A percentile compares a stretch with the other conserved stretches of the same genome.
These are phyloP conservation scores for Apiospora saccharicola DNA, from an alignment of 2,329 filamentous ascomycete species.

Conservation along the genomic window DNA sequence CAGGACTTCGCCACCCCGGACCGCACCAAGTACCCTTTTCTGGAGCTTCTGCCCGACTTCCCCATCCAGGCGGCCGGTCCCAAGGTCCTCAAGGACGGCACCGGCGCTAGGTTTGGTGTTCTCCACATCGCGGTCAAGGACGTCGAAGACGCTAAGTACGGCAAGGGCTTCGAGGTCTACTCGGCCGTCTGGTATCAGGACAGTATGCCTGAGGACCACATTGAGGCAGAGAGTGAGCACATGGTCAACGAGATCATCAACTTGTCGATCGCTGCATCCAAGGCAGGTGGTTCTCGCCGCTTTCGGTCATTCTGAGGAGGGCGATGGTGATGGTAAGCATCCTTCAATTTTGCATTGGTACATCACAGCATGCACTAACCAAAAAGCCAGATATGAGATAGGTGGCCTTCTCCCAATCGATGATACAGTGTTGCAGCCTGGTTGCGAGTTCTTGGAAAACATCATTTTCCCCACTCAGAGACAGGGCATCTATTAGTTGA, in stretches of 20 bases:
- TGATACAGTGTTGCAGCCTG: not conserved
- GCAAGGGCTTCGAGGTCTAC: conserved; percentile 31
- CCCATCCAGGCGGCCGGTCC: conserved; percentile 36
- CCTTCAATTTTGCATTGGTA: no score
- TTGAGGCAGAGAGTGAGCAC: conserved; percentile 32
- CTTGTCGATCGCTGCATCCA: conserved; percentile 29
- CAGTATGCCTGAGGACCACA: conserved; percentile 28
- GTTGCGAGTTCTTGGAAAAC: not conserved
- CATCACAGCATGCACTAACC: not conserved
- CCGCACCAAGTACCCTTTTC: conserved; percentile 41
- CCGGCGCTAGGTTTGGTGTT: conserved; percentile 28
- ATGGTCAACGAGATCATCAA: conserved; percentile 36
- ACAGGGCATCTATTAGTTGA: not conserved
- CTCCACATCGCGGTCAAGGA: conserved; percentile 34
- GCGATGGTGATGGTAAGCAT: not conserved
- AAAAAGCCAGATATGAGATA: not conserved
- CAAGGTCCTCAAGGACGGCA: conserved; percentile 28
- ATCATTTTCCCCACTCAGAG: not conserved
- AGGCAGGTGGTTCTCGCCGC: not conserved
- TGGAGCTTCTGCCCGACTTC: conserved; percentile 38
- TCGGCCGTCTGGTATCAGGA: conserved; percentile 33
- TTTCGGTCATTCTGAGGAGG: not conserved
- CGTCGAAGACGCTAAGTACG: conserved; percentile 25
- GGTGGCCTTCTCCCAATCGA: no score
- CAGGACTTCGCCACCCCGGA: conserved; percentile 40